A percentile compares a stretch with the other conserved stretches of the same genome.
Conservation (phyloP, 2,329 filamentous ascomycete genomes). For the Tolypocladium album region DNA sequence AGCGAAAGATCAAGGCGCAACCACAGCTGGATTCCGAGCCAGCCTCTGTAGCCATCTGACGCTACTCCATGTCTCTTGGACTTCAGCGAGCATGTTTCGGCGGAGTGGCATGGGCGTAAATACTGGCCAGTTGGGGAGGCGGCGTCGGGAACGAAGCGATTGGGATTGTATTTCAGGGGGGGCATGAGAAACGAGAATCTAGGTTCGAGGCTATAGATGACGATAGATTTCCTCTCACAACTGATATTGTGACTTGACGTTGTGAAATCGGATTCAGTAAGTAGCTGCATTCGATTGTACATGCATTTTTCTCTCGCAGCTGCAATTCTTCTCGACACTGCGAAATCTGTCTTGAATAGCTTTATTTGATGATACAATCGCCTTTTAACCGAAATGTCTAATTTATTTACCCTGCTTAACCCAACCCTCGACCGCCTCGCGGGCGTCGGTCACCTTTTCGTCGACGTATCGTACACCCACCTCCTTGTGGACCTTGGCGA, state of each 20-base stretch:
- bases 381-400: slow-evolving; percentile 18
- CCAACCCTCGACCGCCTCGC: slow-evolving; percentile 76
- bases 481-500: slow-evolving; percentile 63
- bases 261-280: neutral
- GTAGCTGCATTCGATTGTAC: too few species aligned
- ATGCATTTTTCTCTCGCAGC: neutral
- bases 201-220: neutral
- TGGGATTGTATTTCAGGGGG: neutral
- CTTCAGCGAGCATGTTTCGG: neutral
- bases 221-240: neutral
- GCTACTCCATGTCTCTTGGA: neutral
- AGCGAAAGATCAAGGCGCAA: slow-evolving; percentile 14
- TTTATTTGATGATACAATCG: slow-evolving; percentile 27
- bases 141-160: neutral
- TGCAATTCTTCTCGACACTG: neutral
- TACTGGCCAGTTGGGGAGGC: neutral
- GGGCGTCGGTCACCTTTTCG: slow-evolving; percentile 65
- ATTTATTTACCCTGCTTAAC: slow-evolving; percentile 73
- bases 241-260: neutral
- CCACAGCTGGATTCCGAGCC: slow-evolving; percentile 11
- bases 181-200: neutral
- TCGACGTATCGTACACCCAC: slow-evolving; percentile 64
- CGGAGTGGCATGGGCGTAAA: slow-evolving; percentile 10
- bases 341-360: slow-evolving; percentile 9
- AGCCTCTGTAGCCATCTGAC: slow-evolving; percentile 10